Conservation (phyloP, 345 rosid genomes). For the Sisymbrium altissimum region DNA sequence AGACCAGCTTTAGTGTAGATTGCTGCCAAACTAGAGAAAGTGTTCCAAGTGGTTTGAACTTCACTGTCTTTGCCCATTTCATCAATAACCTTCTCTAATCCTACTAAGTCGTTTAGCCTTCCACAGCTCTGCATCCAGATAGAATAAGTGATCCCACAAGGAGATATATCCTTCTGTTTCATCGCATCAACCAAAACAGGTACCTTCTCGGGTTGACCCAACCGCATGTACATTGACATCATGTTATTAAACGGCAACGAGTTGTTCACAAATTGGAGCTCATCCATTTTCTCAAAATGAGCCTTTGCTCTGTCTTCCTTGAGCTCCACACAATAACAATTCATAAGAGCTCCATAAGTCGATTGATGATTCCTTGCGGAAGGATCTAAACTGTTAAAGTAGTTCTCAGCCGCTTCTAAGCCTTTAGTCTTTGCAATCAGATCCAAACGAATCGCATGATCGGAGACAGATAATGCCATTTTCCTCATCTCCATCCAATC, state of each 20-base stretch:
- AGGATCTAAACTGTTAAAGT: slow-evolving; percentile 43
- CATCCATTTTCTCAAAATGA: slow-evolving; percentile 58
- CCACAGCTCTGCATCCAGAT: slow-evolving; percentile 69
- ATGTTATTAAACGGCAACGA: slow-evolving; percentile 55
- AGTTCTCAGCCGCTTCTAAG: slow-evolving; percentile 54
- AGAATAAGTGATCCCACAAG: slow-evolving; percentile 32
- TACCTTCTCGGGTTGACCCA: slow-evolving; percentile 62
- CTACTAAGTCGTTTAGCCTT: slow-evolving; percentile 43
- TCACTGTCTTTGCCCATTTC: slow-evolving; percentile 41
- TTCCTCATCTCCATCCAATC: slow-evolving; percentile 89
- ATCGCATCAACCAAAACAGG: slow-evolving; percentile 46
- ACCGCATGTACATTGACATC: slow-evolving; percentile 53
- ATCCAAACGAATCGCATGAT: slow-evolving; percentile 56
- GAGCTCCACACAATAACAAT: slow-evolving; percentile 55
- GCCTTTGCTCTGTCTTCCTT: slow-evolving; percentile 51
- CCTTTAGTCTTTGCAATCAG: slow-evolving; percentile 62
- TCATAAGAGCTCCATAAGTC: slow-evolving; percentile 62
- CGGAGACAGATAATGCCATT: slow-evolving; percentile 39
- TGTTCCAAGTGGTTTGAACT: slow-evolving; percentile 44
- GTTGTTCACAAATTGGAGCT: slow-evolving; percentile 33
- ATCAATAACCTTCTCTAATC: slow-evolving; percentile 28
- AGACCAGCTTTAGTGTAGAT: slow-evolving; percentile 59
- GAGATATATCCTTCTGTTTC: slow-evolving; percentile 44
- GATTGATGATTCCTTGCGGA: slow-evolving; percentile 32
- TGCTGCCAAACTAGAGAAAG: slow-evolving; percentile 53